Percentiles rank a stretch among this genome's conserved stretches.
Conservation (phyloP, 768 basidiomycete species). For the Suillus plorans region DNA sequence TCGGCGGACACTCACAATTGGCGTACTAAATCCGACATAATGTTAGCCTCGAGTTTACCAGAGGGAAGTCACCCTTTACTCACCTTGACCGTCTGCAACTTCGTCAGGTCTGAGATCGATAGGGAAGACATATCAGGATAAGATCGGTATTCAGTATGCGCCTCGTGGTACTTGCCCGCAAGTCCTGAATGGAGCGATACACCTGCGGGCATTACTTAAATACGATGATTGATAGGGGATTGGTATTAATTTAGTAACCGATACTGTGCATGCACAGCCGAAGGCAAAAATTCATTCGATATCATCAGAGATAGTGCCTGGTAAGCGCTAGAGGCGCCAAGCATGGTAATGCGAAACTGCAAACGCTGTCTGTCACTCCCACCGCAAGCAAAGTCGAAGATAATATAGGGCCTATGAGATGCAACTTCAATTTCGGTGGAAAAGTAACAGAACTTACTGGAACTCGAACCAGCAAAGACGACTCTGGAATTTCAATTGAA, state of each 20-base stretch:
- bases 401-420: background rate
- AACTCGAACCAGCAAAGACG: background rate
- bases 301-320: background rate
- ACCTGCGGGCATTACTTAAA: background rate
- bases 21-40: conserved; percentile 11
- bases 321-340: background rate
- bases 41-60: background rate
- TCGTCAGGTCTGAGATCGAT: conserved; percentile 8
- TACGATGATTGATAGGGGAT: background rate
- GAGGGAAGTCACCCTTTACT: background rate
- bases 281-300: background rate
- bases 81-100: conserved; percentile 17
- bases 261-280: background rate
- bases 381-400: background rate
- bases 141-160: background rate
- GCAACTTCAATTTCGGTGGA: background rate
- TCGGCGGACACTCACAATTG: conserved; percentile 10
- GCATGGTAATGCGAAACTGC: background rate
- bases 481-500: too few species aligned
- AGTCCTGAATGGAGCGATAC: background rate
- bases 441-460: background rate
- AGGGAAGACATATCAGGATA: background rate
- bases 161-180: background rate
- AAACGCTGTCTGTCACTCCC: background rate
- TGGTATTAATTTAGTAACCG: background rate